phyloP scores from a whole-genome alignment of 768 basidiomycete genomes.

The Boletus fagicola region DNA sequence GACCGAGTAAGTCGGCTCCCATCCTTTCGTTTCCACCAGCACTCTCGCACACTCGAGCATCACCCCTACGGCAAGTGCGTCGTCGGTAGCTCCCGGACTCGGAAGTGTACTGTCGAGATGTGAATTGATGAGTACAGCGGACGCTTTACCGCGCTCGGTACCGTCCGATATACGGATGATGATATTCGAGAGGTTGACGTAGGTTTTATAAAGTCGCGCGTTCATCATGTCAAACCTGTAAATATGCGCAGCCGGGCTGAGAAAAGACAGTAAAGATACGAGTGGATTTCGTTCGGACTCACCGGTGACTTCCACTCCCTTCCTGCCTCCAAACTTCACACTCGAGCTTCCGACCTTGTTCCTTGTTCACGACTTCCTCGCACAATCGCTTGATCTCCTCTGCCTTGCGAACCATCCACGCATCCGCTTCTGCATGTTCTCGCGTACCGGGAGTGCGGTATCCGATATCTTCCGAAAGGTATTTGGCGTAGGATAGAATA shows the following conservation, averaged over 20 bases:
- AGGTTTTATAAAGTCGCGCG: constrained; percentile 80
- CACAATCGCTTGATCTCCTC: constrained; percentile 61
- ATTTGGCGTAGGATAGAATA: constrained; percentile 59
- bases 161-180: constrained; percentile 83
- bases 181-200: constrained; percentile 85
- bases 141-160: constrained; percentile 65
- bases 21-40: constrained; percentile 57
- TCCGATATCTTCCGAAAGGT: constrained; percentile 83
- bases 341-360: constrained; percentile 56
- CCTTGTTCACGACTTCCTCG: constrained; percentile 47
- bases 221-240: constrained; percentile 90
- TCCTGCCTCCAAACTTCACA: constrained; percentile 92
- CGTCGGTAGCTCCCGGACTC: constrained; percentile 86
- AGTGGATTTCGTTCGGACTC: constrained; percentile 25
- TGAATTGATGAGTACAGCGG: constrained; percentile 83
- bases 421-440: constrained; percentile 83
- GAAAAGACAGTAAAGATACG: background rate
- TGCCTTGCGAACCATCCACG: constrained; percentile 74
- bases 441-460: constrained; percentile 88
- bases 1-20: constrained; percentile 73
- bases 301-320: constrained; percentile 88
- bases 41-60: constrained; percentile 91
- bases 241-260: background rate
- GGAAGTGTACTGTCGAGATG: constrained; percentile 92
- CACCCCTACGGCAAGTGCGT: constrained; percentile 82